Evolutionary conservation across 768 basidiomycete genomes (phyloP).

Genomic region (Termitomyces sp.): DNA sequence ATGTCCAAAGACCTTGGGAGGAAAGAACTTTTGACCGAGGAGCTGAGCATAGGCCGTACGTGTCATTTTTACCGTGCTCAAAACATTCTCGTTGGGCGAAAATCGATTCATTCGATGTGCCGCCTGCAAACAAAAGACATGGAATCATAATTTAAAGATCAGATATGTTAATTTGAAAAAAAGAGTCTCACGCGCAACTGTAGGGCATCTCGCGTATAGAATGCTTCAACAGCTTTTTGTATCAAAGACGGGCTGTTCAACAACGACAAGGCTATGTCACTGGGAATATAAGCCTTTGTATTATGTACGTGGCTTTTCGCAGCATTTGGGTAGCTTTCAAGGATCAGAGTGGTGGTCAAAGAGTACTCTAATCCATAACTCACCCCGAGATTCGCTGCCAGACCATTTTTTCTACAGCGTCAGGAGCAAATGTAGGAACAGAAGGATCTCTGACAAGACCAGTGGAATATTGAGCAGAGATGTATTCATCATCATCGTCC

Average conservation of each 20-base stretch:
- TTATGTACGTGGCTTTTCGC: constrained; percentile 64
- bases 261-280: constrained; percentile 74
- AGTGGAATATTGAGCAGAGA: constrained; percentile 59
- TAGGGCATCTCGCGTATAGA: constrained; percentile 91
- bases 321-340: constrained; percentile 62
- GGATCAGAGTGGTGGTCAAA: not conserved
- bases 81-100: constrained; percentile 60
- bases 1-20: constrained; percentile 83
- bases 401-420: constrained; percentile 55
- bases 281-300: constrained; percentile 75
- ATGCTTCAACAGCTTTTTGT: constrained; percentile 85
- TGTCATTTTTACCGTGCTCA: constrained; percentile 71
- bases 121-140: constrained; percentile 38
- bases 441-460: constrained; percentile 49
- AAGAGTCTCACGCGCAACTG: constrained; percentile 69
- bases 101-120: constrained; percentile 90
- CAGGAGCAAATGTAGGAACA: constrained; percentile 54
- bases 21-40: constrained; percentile 84
- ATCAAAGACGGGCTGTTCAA: constrained; percentile 57
- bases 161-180: not conserved
- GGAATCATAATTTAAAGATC: not conserved
- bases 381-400: constrained; percentile 70
- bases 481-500: constrained; percentile 38
- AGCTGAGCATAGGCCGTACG: constrained; percentile 93
- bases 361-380: constrained; percentile 8